These are phyloP conservation scores for Pestalotiopsis sp. DNA, from an alignment of 2,329 filamentous ascomycete species.

Conservation along the genomic window DNA sequence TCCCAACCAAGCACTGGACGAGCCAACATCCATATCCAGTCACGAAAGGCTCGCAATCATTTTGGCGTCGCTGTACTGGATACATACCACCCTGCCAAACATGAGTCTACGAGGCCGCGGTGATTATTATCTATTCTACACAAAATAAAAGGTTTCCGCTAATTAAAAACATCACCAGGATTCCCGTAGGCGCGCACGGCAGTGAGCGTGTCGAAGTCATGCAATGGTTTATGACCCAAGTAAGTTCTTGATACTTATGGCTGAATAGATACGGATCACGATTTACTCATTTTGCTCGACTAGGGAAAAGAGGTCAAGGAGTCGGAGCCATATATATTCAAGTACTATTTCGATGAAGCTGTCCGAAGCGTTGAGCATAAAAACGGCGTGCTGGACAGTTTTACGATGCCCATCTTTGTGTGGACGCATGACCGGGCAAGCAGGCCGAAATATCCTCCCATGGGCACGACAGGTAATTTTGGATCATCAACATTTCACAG, in stretches of 20 bases:
- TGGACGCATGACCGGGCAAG: too few relatives aligned
- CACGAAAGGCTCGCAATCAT: not conserved
- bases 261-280: too few relatives aligned
- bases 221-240: not conserved
- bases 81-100: not conserved
- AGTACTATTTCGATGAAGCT: too few relatives aligned
- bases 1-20: not conserved
- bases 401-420: too few relatives aligned
- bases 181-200: not conserved
- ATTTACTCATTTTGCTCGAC: too few relatives aligned
- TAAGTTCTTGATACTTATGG: not conserved
- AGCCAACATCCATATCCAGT: not conserved
- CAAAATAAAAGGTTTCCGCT: not conserved
- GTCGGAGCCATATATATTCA: too few relatives aligned
- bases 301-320: not conserved
- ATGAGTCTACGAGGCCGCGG: not conserved
- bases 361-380: too few relatives aligned
- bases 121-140: not conserved
- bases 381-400: too few relatives aligned
- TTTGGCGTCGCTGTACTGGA: not conserved
- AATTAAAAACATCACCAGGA: not conserved
- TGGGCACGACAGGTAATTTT: not conserved
- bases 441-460: too few relatives aligned
- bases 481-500: too few relatives aligned
- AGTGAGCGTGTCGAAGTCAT: not conserved